Evolutionary conservation across 305 asterid species (phyloP), one percentile per base, ranked within the genome.

Genomic region (Rubia balearica): DNA sequence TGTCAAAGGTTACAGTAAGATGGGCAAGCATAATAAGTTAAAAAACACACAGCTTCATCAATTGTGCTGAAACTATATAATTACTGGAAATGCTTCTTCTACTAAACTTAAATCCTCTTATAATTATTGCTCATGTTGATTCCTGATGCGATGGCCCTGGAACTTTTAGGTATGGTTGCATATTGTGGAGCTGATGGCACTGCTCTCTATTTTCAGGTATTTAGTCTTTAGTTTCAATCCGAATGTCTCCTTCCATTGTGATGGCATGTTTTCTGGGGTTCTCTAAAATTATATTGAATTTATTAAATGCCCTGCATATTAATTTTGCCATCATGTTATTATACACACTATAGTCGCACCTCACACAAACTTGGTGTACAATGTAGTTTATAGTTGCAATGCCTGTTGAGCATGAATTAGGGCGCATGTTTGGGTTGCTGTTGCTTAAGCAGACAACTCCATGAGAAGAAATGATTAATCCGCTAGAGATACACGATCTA

Each of bases 131-230:
- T 30, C 12, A 30, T 10, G 22, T 14, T 14, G 45, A 42, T 43
- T 49, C 19, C 67, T 65, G 27, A 73, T 38, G 12, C 11, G 22
- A 27, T 48, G 48, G 60, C 71, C 72, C 76, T 75, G 68, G 65
- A 67, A 64, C 40, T 61, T 65, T 43, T 68, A 93, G 98, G 97
- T 69, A 71, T 79, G 89, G 90, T 85, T 79, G 99, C 96, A 74
- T 94, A 91, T 71, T 94, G 98, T 68, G 83, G 90, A 61, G 96
- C 84, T 71, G 98, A 91, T 55, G 98, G 99, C 78, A 83, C 81
- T 61, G 80, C 89, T 74, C 70, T 75, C 75, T 85, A 84, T 88
- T 94, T 94, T 82, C 91, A 86, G 97, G 97, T 90, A 71, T 81
- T 72, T 56, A 4, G 16, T 53, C 59, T 22, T 24, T 21, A 51